A percentile compares a stretch with the other conserved stretches of the same genome.
Conservation (phyloP, 202 grass and related monocot species). For the Saccharum hybrid region DNA sequence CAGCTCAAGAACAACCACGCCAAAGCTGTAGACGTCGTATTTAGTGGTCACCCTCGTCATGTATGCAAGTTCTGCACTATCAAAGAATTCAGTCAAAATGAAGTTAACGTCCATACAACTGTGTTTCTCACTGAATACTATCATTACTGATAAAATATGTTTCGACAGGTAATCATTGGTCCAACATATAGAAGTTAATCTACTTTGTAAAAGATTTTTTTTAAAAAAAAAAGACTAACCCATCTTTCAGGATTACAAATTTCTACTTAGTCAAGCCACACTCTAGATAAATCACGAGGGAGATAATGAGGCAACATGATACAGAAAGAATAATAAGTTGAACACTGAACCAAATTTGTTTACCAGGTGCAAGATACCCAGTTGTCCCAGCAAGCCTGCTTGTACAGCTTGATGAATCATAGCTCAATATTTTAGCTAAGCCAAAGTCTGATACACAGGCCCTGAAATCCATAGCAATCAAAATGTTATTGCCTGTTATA, state of each 20-base stretch:
- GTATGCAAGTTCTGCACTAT: background rate
- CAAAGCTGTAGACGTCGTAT: slow-evolving; percentile 3
- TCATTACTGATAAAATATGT: too few relatives aligned
- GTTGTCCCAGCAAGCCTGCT: slow-evolving; percentile 5
- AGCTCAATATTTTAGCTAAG: slow-evolving; percentile 11
- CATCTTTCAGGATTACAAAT: too few relatives aligned
- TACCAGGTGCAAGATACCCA: background rate
- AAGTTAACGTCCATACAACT: too few relatives aligned
- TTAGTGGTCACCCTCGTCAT: background rate
- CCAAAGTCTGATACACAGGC: slow-evolving; percentile 25
- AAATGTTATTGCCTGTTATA: slow-evolving; percentile 22
- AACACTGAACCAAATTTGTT: too few relatives aligned
- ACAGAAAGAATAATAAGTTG: too few relatives aligned
- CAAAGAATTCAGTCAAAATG: background rate
- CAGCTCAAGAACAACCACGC: slow-evolving; percentile 14
- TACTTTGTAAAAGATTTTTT: too few relatives aligned
- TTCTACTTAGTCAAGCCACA: too few relatives aligned
- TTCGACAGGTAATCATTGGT: too few relatives aligned
- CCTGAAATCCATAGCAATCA: background rate
- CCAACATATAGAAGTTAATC: too few relatives aligned
- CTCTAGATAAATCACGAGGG: too few relatives aligned
- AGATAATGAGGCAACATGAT: background rate
- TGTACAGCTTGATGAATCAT: background rate
- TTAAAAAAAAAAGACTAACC: too few relatives aligned
- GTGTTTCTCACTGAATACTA: too few relatives aligned